Evolutionary conservation across 1,139 yeast genomes (phyloP), one percentile per base, ranked within the genome.

Genomic region (Lodderomyces pseudojiufengensis): DNA sequence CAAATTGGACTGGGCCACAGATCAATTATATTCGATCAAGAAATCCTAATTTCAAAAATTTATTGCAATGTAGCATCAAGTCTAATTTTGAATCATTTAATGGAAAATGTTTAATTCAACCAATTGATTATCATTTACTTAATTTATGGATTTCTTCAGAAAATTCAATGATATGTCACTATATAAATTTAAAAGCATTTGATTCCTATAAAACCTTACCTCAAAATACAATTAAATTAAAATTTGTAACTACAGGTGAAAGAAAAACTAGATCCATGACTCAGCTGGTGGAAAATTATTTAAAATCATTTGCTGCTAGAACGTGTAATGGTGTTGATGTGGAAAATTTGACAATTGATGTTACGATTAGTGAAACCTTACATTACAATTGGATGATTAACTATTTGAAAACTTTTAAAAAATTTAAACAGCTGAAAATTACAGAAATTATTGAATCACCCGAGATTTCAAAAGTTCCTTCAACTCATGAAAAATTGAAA

Each of bases 21-120:
- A 26, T 50, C n/a, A 24, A 30, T 20, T 50, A 44, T 26, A 44
- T 51, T 7, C 33, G 44, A 27, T 21, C 38, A 4, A 12, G 27
- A 8, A 50, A 49, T 32, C 42, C 50, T 3, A 34, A 36, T 3
- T 48, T 52, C 14, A 45, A 38, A 20, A 48, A 50, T 23, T 27
- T 48, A n/a, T 47, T 44, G 20, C 50, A 44, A 15, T 34, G 49
- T 12, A 28, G 32, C 2, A 15, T 26, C 30, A 10, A 30, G 42
- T 5, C 35, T 25, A 16, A 36, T 37, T 8, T 33, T 40, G 9
- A 27, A 20, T 20, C 12, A 37, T 9, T 15, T 26, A 4, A 18
- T 24, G 5, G 31, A 31, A 4, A n/a, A 24, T 44, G 47, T 15
- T 39, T 45, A 18, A 31, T 50, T 11, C 43, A 48, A 13, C 57